Base-by-base conservation (phyloP, 306 rosid genomes). In the Corylus avellana region DNA sequence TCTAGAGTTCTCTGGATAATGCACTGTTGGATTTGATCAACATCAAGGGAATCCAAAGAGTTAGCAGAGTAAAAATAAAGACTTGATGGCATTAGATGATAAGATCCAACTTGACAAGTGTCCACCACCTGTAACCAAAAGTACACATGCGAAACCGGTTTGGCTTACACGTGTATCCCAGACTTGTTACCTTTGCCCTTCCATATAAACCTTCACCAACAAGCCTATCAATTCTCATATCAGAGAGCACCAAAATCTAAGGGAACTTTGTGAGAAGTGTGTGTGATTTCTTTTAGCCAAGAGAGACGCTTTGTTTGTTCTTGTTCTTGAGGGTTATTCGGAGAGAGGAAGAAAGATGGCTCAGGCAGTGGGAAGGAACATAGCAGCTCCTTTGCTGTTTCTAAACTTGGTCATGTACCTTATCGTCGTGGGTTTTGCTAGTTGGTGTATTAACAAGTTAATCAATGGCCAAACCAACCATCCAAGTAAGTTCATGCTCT, bases 401-500 rank as follows among this genome's bases (percentile, higher is more conserved):
- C 75, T 95, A 0, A 95, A 95, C 89, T 86, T 95, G 91, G 10
- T 92, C 67, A 85, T 95, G 97, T 95, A 95, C 64, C 77, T 95
- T 0, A 85, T 92, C 70, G 91, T 92, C 25, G 76, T 95, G 4
- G 98, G 98, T 16, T 95, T 92, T 81, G 86, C 94, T 72, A 90
- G 98, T 81, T 95, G 98, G 98, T 87, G 96, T 57, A 75, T 92
- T 66, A 91, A 95, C 75, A 84, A 56, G 86, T 83, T 75, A 75
- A 95, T 95, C 92, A 91, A 95, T 83, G 96, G 97, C 94, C 92
- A 89, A 76, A 95, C 93, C 54, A 53, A 90, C 71, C 98, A 92
- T 84, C 97, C 98, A 0, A 91, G 98, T 93, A 87, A 84, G 86
- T 77, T 11, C 13, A 44, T 3, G 47, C 32, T 25, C 35, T n/a